A percentile compares a stretch with the other conserved stretches of the same genome.
Evolutionary conservation across 352 stramenopile genomes (phyloP).

Genomic region (Phytopythium cucurbitacearum): DNA sequence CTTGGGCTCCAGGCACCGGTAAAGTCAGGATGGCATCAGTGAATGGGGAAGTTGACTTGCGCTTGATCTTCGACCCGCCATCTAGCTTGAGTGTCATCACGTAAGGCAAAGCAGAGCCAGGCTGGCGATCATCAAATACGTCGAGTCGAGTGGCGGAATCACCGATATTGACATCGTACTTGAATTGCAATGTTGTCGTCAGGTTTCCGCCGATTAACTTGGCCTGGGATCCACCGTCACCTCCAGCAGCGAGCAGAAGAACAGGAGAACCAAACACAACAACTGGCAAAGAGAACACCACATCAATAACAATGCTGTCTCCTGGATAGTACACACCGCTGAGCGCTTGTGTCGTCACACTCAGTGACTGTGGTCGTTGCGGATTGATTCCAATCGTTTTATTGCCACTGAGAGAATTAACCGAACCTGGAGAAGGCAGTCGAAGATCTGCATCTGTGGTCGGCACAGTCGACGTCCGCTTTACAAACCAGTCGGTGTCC

Average conservation of each 20-base stretch:
- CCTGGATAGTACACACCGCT: constrained; percentile 57
- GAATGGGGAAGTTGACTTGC: constrained; percentile 33
- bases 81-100: constrained; percentile 34
- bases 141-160: constrained; percentile 36
- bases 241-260: constrained; percentile 23
- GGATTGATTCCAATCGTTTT: constrained; percentile 55
- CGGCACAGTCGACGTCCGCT: constrained; percentile 41
- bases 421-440: constrained; percentile 30
- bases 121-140: constrained; percentile 45
- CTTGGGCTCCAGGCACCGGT: constrained; percentile 35
- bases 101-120: constrained; percentile 34
- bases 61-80: constrained; percentile 36
- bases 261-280: constrained; percentile 46
- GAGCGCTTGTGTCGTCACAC: constrained; percentile 24
- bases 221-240: constrained; percentile 12
- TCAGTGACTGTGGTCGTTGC: constrained; percentile 28
- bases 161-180: constrained; percentile 35
- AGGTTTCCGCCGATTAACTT: constrained; percentile 29
- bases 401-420: constrained; percentile 45
- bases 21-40: constrained; percentile 37
- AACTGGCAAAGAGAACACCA: constrained; percentile 64
- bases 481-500: constrained; percentile 21
- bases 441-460: constrained; percentile 33
- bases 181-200: constrained; percentile 41
- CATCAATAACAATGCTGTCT: constrained; percentile 43